Evolutionary conservation across 1,139 yeast genomes (phyloP), one percentile per base, ranked within the genome.

Genomic region (Saccharomyces hybrid): DNA sequence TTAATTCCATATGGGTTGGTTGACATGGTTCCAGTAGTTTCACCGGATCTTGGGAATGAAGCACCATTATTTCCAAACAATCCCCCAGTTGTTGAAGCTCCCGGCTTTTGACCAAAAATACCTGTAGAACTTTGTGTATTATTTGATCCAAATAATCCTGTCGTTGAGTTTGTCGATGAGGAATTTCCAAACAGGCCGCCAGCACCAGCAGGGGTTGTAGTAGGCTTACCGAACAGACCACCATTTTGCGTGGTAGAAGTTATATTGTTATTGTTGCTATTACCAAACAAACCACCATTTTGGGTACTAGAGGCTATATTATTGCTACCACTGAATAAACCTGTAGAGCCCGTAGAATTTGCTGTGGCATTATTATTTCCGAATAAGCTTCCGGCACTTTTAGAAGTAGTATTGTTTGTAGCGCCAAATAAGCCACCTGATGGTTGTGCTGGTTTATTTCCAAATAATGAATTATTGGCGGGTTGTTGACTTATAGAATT

Each of bases 1-100:
- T 65, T 61, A 20, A 69, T 50, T 5, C 72, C 72, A 53, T 68
- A 69, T 8, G 71, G 71, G 52, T 68, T 65, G n/a, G 57, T 47
- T 6, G 56, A 23, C 16, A 41, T 31, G 27, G 26, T 44, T 25
- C 28, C 31, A 8, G 31, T 7, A 26, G 30, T 9, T 8, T 46
- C 31, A 5, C 30, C 48, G 13, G 31, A 46, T 46, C 30, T 47
- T 46, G 47, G 25, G 53, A 27, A 23, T 20, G 49, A 50, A 50
- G 32, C 32, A 8, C 5, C 34, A 47, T 41, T 57, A 28, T 47
- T 50, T n/a, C 53, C 55, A 53, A 50, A 52, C 32, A 54, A 27
- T 23, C 54, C 53, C 4, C 27, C 16, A 16, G 53, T 32, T 14
- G 49, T 11, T 23, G 32, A 11, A 32, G 30, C 23, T 27, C 31